A percentile compares a stretch with the other conserved stretches of the same genome.
Conservation (phyloP, 306 rosid species). For the Corylus heterophylla region DNA sequence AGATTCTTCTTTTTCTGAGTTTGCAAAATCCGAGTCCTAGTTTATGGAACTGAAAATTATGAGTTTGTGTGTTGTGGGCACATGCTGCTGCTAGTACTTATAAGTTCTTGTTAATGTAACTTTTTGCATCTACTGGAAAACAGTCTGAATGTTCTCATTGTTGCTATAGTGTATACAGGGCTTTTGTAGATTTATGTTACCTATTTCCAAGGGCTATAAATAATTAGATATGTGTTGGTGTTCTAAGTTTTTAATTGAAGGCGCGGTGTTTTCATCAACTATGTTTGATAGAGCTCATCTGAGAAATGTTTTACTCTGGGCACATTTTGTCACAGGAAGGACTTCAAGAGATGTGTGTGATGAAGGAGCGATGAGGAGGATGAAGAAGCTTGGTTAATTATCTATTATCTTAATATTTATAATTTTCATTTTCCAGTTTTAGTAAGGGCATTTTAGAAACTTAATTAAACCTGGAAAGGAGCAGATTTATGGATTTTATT, state of each 20-base stretch:
- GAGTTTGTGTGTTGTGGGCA: constrained; percentile 55
- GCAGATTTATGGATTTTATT: neutral
- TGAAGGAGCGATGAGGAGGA: neutral
- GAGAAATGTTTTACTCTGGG: neutral
- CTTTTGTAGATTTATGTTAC: constrained; percentile 12
- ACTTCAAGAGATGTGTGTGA: neutral
- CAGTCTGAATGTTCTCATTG: constrained; percentile 5
- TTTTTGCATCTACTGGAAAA: neutral
- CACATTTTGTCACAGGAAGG: neutral
- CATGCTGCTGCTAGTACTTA: constrained; percentile 97
- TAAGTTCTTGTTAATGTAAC: constrained; percentile 7
- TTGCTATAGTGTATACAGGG: constrained; percentile 24
- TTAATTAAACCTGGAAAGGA: neutral
- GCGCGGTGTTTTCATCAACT: neutral
- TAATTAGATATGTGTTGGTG: neutral
- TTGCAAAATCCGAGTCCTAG: neutral
- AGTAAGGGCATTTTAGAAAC: neutral
- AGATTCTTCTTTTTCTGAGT: neutral
- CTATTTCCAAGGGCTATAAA: neutral
- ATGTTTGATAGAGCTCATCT: neutral
- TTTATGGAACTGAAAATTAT: constrained; percentile 23
- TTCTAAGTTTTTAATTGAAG: neutral
- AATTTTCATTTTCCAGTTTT: neutral
- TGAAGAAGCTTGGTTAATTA: neutral
- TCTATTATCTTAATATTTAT: neutral